These are phyloP conservation scores for Ricinus communis DNA, from an alignment of 345 rosid genomes.

Conservation along the genomic window DNA sequence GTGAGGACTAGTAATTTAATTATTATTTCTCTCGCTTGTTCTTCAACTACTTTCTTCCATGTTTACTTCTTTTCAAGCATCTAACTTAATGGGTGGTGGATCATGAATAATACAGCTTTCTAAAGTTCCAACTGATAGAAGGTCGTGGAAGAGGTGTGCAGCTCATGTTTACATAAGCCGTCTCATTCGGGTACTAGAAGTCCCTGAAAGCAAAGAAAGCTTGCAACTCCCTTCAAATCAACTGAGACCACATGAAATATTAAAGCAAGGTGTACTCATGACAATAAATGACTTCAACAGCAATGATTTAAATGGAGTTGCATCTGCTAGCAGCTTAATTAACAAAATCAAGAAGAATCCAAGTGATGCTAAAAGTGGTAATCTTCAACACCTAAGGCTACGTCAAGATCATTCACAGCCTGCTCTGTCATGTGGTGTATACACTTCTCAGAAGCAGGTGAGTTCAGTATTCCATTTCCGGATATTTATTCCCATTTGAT, in stretches of 20 bases:
- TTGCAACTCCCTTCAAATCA: conserved; percentile 21
- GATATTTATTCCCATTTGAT: conserved; percentile 11
- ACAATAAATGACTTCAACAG: conserved; percentile 25
- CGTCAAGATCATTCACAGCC: conserved; percentile 33
- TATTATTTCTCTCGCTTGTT: neutral
- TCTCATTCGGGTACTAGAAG: conserved; percentile 51
- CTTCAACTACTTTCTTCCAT: neutral
- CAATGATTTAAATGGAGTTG: conserved; percentile 24
- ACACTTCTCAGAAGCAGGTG: conserved; percentile 51
- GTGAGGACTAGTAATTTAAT: conserved; percentile 25
- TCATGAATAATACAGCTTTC: conserved; percentile 33
- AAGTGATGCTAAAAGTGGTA: conserved; percentile 27
- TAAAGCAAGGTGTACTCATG: conserved; percentile 31
- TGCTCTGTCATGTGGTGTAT: conserved; percentile 20
- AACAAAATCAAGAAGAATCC: conserved; percentile 22
- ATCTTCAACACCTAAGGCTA: conserved; percentile 25
- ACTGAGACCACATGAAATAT: conserved; percentile 34
- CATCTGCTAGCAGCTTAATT: conserved; percentile 6
- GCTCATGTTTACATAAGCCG: conserved; percentile 64
- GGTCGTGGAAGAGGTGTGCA: conserved; percentile 53
- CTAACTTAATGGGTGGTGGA: conserved; percentile 12
- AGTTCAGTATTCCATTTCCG: conserved; percentile 1
- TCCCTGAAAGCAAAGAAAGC: conserved; percentile 35
- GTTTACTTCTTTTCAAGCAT: conserved; percentile 1
- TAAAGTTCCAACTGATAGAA: conserved; percentile 25